Evolutionary conservation across 805 yeast species (phyloP).

Genomic region (Monosporozyma servazzii): DNA sequence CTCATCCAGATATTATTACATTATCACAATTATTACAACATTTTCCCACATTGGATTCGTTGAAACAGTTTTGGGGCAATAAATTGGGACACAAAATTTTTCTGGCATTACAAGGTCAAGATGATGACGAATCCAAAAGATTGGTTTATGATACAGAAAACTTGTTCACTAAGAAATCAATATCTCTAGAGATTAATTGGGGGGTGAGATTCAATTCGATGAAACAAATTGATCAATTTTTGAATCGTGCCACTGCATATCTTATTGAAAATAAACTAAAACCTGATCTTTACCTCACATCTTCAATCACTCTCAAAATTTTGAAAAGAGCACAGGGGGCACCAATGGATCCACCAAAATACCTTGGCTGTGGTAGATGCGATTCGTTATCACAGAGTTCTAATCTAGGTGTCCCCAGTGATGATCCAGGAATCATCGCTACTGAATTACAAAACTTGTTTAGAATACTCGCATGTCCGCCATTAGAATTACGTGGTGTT

Average conservation of each 20-base stretch:
- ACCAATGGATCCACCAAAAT: slow-evolving; percentile 68
- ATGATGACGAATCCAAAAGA: slow-evolving; percentile 45
- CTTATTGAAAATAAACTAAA: slow-evolving; percentile 41
- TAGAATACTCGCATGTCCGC: slow-evolving; percentile 49
- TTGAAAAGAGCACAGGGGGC: slow-evolving; percentile 58
- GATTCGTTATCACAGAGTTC: slow-evolving; percentile 52
- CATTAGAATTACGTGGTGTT: slow-evolving; percentile 67
- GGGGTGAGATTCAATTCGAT: slow-evolving; percentile 67
- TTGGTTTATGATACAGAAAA: slow-evolving; percentile 41
- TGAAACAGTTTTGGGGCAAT: slow-evolving; percentile 45
- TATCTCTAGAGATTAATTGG: slow-evolving; percentile 85
- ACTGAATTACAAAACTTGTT: slow-evolving; percentile 50
- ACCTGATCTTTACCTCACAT: slow-evolving; percentile 40
- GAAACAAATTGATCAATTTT: slow-evolving; percentile 55
- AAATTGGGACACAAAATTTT: slow-evolving; percentile 61
- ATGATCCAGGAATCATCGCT: slow-evolving; percentile 50
- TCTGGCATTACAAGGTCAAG: slow-evolving; percentile 58
- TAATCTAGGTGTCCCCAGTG: slow-evolving; percentile 51
- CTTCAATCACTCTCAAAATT: slow-evolving; percentile 54
- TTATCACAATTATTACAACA: slow-evolving; percentile 35
- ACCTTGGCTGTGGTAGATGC: slow-evolving; percentile 77
- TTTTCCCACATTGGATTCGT: slow-evolving; percentile 27
- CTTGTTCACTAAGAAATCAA: slow-evolving; percentile 52
- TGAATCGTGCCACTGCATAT: slow-evolving; percentile 50
- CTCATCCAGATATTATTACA: slow-evolving; percentile 1